Conservation (phyloP, 495 filamentous ascomycete genomes). For the Podospora comata region DNA sequence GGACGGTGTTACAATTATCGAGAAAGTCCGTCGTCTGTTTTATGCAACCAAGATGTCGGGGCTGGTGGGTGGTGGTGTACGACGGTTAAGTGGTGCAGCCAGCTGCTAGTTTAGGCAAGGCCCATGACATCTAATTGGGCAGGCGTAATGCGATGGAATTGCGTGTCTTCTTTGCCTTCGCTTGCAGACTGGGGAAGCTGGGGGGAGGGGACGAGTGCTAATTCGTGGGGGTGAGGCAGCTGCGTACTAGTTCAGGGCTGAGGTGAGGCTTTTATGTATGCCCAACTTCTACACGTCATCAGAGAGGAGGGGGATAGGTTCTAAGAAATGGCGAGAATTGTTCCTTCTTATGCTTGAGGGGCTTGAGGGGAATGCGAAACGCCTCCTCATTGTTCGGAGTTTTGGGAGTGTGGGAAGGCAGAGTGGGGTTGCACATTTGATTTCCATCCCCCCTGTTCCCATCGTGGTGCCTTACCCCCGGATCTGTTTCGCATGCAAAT, state of each 20-base stretch:
- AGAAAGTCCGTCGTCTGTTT: not conserved
- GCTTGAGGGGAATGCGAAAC: not conserved
- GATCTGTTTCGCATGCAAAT: slow-evolving; percentile 3
- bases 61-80: not conserved
- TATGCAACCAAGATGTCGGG: not conserved
- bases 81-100: not conserved
- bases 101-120: not conserved
- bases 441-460: not conserved
- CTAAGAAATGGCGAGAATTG: not conserved
- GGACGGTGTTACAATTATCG: not conserved
- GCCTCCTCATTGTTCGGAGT: not conserved
- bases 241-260: not conserved
- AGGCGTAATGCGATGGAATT: not conserved
- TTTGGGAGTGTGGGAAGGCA: not conserved
- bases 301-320: not conserved
- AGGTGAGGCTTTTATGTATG: not conserved
- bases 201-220: not conserved
- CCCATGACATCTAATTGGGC: not conserved
- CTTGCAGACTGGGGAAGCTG: not conserved
- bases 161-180: not conserved
- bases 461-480: slow-evolving; percentile 1
- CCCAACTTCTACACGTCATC: not conserved
- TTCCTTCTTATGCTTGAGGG: not conserved
- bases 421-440: not conserved
- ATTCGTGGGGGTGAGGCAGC: not conserved